Evolutionary conservation across 768 basidiomycete species (phyloP), one percentile per base, ranked within the genome.

Genomic region (Auricularia cornea): DNA sequence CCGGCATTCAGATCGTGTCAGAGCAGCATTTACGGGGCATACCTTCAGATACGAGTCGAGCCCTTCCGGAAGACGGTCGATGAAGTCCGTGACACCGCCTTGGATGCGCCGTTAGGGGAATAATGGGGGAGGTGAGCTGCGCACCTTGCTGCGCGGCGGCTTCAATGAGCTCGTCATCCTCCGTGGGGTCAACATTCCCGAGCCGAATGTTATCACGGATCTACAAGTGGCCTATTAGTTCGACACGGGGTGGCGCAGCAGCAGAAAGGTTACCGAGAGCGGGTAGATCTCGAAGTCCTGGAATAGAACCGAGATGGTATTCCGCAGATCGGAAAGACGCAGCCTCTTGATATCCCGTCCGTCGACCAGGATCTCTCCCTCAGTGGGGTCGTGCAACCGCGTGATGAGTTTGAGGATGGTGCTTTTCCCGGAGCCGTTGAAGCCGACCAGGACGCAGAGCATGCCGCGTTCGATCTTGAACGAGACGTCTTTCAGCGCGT

Each of bases 211-310:
- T 92, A 62, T 92, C 90, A 68, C 77, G 81, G 56, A 92, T 84
- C 90, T 91, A 66, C 3, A 52, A 60, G 30, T 16, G 60, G 59
- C 32, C 26, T 18, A 52, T n/a, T n/a, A 35, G 18, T 30, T 14
- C 2, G 33, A 2, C 11, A 31, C 28, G n/a, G 11, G 60, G 10
- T 61, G 28, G 28, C 28, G 29, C 2, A 51, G 29, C 29, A 11
- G 57, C 63, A 11, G n/a, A 70, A 87, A 51, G 63, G 10, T 10
- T 38, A 89, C 89, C 29, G 89, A 87, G 52, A 92, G 76, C 0
- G 90, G 90, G 70, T 91, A 91, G 67, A 85, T 79, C 0, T 87
- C 89, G 68, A 89, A 92, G 71, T 92, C 90, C 70, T 92, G 90
- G 73, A 91, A 91, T 29, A 92, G 80, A 26, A 87, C 87, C 2